A percentile compares a stretch with the other conserved stretches of the same genome.
Evolutionary conservation across 75 land plant species (phyloP).

Genomic region (Sequoia sempervirens): DNA sequence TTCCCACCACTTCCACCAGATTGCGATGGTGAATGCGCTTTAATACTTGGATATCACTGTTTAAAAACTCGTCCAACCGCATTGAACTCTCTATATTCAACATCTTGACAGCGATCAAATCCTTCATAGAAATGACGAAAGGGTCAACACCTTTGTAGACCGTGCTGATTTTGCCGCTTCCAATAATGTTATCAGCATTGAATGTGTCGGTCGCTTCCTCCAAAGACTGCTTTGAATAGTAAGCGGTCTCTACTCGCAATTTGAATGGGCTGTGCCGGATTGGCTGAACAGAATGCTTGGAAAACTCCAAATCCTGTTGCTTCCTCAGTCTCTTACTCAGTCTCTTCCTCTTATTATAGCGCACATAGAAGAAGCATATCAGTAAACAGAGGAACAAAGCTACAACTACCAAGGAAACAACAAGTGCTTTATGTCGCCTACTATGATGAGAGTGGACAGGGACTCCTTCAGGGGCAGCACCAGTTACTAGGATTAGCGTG

Average conservation of each 20-base stretch:
- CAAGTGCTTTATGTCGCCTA: background rate
- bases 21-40: slow-evolving; percentile 15
- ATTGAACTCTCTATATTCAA: background rate
- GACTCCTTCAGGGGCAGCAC: no score
- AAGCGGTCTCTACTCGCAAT: background rate
- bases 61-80: background rate
- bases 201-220: slow-evolving; percentile 13
- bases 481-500: no score
- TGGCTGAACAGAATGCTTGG: background rate
- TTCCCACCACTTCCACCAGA: slow-evolving; percentile 25
- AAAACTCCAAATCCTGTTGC: no score
- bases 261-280: background rate
- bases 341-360: no score
- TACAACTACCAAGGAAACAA: no score
- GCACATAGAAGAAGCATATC: no score
- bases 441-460: no score
- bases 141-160: slow-evolving; percentile 6
- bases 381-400: no score
- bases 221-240: background rate
- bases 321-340: no score
- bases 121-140: no score
- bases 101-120: background rate
- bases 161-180: slow-evolving; percentile 13
- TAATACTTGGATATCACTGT: slow-evolving; percentile 12
- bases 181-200: slow-evolving; percentile 7